Base-by-base conservation (phyloP, 169 alveolate genomes). In the Babesia divergens region DNA sequence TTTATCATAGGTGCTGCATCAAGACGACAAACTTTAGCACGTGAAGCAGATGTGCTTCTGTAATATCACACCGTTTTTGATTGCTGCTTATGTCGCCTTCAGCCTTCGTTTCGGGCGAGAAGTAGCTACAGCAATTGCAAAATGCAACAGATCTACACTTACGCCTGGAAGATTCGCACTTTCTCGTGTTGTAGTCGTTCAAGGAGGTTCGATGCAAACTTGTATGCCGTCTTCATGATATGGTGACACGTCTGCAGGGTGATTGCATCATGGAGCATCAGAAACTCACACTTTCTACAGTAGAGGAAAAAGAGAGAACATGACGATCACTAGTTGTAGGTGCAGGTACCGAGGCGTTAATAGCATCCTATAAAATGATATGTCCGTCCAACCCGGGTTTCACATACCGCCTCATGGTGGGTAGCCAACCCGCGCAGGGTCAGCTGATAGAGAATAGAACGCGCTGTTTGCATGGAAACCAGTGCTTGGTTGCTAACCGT, bases 391-490 rank as follows among this genome's bases (percentile, higher is more conserved):
- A 0, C 1, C 56, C 20, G n/a, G 7, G 6, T 22, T 40, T 6
- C 13, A 37, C 38, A n/a, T 29, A 56, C 72, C 65, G 74, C 16
- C 38, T 80, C 88, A 42, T 70, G 74, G 24, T 59, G 54, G 24
- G 51, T 68, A 3, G 84, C 80, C 28, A 69, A 71, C 0, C 88
- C 88, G 26, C 65, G 56, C 55, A 80, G 52, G 7, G 88, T 69
- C 38, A 80, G 72, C 13, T 40, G 53, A 46, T 80, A 80, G 29
- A 80, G 66, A 5, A 70, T 68, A 26, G 74, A 26, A 56, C 88
- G 35, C 13, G 84, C 88, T 7, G 83, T 80, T 70, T 68, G 84
- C 58, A 70, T 52, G n/a, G 88, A 70, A n/a, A 80, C 84, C 38
- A 80, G 52, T n/a, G 81, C 88, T 43, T 49, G 44, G 26, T 42